A percentile compares a stretch with the other conserved stretches of the same genome.
Evolutionary conservation across 2,329 filamentous ascomycete genomes (phyloP).

Genomic region (Aspergillus brunneoviolaceus): DNA sequence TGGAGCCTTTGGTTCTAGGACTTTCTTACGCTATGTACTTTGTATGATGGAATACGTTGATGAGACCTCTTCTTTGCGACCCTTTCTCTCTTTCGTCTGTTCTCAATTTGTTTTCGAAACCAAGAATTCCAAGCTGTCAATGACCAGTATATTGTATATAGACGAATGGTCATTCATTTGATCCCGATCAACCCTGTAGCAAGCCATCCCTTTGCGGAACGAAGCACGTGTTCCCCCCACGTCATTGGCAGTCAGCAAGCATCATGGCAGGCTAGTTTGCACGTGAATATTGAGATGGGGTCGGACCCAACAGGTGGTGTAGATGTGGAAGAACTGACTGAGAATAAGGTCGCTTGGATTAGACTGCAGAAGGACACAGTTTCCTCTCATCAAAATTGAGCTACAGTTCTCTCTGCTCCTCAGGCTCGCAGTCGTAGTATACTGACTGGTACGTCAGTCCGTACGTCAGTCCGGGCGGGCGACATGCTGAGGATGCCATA

Average conservation of each 20-base stretch:
- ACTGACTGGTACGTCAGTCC: too few relatives aligned
- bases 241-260: constrained; percentile 11
- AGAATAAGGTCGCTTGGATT: too few relatives aligned
- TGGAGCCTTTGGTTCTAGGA: constrained; percentile 1
- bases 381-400: neutral
- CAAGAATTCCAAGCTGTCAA: neutral
- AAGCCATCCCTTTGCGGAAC: constrained; percentile 9
- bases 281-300: neutral
- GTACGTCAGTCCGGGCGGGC: neutral
- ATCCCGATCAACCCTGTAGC: neutral
- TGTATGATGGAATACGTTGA: neutral
- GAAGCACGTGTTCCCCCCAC: constrained; percentile 23
- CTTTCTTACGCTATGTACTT: neutral
- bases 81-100: neutral
- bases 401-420: too few relatives aligned
- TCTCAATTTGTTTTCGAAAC: neutral
- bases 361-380: neutral
- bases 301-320: neutral
- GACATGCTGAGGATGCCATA: neutral
- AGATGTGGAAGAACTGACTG: neutral
- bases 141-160: constrained; percentile 9
- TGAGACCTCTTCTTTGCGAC: neutral
- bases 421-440: too few relatives aligned
- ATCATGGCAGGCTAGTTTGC: neutral
- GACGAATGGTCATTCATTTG: constrained; percentile 3